These are phyloP conservation scores for Panaeolus cyanescens DNA, from an alignment of 768 basidiomycete genomes.

Conservation along the genomic window DNA sequence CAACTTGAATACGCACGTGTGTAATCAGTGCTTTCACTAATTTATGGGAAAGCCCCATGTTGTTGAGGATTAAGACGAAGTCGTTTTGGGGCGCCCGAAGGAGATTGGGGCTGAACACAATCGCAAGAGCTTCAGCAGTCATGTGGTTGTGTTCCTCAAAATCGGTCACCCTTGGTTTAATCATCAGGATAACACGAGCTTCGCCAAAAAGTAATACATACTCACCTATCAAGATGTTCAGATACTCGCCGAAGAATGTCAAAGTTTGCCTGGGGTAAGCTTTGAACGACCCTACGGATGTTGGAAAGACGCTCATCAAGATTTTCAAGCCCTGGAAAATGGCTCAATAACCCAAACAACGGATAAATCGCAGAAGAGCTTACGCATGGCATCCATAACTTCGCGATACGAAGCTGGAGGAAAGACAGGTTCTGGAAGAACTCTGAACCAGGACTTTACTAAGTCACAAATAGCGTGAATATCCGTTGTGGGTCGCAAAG, in stretches of 20 bases:
- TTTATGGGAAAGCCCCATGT: slow-evolving; percentile 78
- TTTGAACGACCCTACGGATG: slow-evolving; percentile 69
- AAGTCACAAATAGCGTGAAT: slow-evolving; percentile 84
- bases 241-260: slow-evolving; percentile 77
- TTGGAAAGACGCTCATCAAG: slow-evolving; percentile 64
- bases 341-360: slow-evolving; percentile 2
- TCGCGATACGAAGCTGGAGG: slow-evolving; percentile 67
- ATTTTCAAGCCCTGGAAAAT: slow-evolving; percentile 61
- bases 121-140: slow-evolving; percentile 83
- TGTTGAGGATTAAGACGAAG: slow-evolving; percentile 74
- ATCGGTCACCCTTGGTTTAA: slow-evolving; percentile 68
- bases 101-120: slow-evolving; percentile 84
- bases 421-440: slow-evolving; percentile 80
- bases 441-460: slow-evolving; percentile 85
- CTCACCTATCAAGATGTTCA: slow-evolving; percentile 80
- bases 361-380: slow-evolving; percentile 22
- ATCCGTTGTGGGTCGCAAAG: slow-evolving; percentile 61
- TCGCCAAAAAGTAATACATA: slow-evolving; percentile 7
- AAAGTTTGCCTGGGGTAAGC: slow-evolving; percentile 72
- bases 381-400: slow-evolving; percentile 74
- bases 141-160: slow-evolving; percentile 89
- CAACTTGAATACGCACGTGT: slow-evolving; percentile 53
- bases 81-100: slow-evolving; percentile 78
- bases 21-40: slow-evolving; percentile 77
- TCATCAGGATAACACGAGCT: not conserved